Evolutionary conservation across 495 filamentous ascomycete species (phyloP), one percentile per base, ranked within the genome.

Genomic region (Talaromyces proteolyticus): DNA sequence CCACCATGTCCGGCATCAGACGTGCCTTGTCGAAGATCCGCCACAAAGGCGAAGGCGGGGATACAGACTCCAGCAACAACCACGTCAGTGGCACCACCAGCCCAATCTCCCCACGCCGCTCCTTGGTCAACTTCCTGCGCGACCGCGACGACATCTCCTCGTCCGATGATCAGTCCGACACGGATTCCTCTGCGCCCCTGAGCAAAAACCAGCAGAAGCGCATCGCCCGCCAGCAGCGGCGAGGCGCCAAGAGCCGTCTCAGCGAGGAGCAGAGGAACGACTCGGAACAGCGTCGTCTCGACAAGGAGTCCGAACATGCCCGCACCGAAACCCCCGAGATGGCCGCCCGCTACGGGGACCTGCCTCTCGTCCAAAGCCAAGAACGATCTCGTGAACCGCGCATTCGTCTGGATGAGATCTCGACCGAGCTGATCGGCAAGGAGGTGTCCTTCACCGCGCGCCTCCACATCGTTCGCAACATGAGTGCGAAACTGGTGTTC

Each of bases 401-500:
- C 12, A 62, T 78, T 45, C 58, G 62, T 6, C 64, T 88, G 10
- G 71, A 73, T 41, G 63, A 72, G 16, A 62, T 87, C 18, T 73
- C 74, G 17, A 70, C 78, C 16, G 69, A 68, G 19, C 68, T 84
- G 61, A 67, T 84, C 5, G 88, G 86, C 26, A 77, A 92, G 63
- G 75, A 80, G 42, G 73, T 95, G 41, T 65, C 74, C 43, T 84
- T 96, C 56, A 83, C 86, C n/a, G 91, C 87, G 5, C 83, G 88
- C 57, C 67, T 97, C 29, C 89, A 96, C 63, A 88, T 91, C 52
- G 65, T 89, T 2, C 80, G 92, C 48, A 85, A 86, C 47, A 85
- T 96, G 75, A 89, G 90, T 54, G 80, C 88, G 55, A 92, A 95
- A 66, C 82, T 97, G 65, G 86, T 82, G 52, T 96, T 96, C 66